Base-by-base conservation (phyloP, 352 stramenopile species). In the Blastocystis sp. region DNA sequence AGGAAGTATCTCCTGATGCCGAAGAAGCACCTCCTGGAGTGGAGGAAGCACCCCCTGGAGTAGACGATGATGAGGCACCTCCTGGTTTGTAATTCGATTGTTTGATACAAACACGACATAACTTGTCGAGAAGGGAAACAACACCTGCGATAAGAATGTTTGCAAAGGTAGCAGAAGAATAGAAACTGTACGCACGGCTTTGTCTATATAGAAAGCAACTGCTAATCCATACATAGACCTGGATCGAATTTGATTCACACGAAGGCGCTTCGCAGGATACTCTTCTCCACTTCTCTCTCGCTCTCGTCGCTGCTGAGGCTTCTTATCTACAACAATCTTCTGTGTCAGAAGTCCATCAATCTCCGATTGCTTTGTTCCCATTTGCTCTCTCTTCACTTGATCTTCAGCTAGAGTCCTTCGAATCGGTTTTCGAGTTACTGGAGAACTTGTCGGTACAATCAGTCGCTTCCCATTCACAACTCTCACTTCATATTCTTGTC, bases 241-340 rank as follows among this genome's bases (percentile, higher is more conserved):
- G n/a, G 64, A 41, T 20, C 8, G 7, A 16, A 75, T 43, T 18
- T 24, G 37, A 41, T 75, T 24, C 37, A 41, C 64, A 47, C 45
- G 37, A 39, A 75, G 7, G 37, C 64, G 64, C 45, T 75, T 75
- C 2, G 5, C 13, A 26, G 13, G 37, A 8, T 34, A 34, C 30
- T 34, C 30, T 26, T 43, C 4, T 3, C 20, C 63, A 73, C 24
- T 9, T 43, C 26, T 73, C 34, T 98, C 43, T 76, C 85, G 93
- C 93, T 87, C 92, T 96, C 91, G 94, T 97, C 89, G 92, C 98
- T 87, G 96, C 98, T 94, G 98, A 98, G 91, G 96, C 96, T 63
- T 98, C 95, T 59, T 59, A 13, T 13, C 50, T n/a, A n/a, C 50
- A n/a, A n/a, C 50, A 59, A n/a, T n/a, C 11, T 13, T 13, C 2